These are phyloP conservation scores for Hypoxylon fuscum DNA, from an alignment of 495 filamentous ascomycete genomes.

Conservation along the genomic window DNA sequence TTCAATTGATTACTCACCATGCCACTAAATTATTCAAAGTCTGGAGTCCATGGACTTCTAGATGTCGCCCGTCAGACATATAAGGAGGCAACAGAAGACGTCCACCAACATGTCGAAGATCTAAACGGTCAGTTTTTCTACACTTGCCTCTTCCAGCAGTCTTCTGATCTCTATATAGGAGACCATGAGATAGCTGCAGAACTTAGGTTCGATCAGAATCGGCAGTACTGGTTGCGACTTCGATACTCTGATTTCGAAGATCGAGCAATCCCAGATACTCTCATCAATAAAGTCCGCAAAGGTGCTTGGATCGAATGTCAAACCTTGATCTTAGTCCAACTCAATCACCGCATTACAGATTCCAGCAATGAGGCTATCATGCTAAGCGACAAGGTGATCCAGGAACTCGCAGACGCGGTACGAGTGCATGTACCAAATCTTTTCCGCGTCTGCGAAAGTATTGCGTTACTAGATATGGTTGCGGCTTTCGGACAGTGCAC, in stretches of 20 bases:
- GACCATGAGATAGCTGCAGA: conserved; percentile 68
- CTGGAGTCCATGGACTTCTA: conserved; percentile 84
- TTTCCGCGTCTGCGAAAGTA: conserved; percentile 82
- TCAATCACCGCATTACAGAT: conserved; percentile 77
- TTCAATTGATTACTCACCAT: background rate
- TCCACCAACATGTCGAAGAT: conserved; percentile 71
- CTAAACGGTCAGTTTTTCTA: conserved; percentile 61
- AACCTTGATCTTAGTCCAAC: conserved; percentile 82
- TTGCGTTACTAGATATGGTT: conserved; percentile 95
- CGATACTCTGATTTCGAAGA: conserved; percentile 69
- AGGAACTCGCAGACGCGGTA: conserved; percentile 72
- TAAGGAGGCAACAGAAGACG: conserved; percentile 83
- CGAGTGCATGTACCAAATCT: conserved; percentile 72
- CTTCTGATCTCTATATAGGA: conserved; percentile 48
- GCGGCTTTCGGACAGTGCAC: conserved; percentile 81
- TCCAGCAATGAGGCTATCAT: conserved; percentile 81
- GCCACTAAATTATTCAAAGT: conserved; percentile 54
- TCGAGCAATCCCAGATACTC: conserved; percentile 68
- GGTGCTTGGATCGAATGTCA: conserved; percentile 83
- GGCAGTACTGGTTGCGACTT: conserved; percentile 84
- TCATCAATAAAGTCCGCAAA: conserved; percentile 79
- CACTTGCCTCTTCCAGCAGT: no score
- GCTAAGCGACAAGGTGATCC: conserved; percentile 77
- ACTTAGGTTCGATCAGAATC: conserved; percentile 76
- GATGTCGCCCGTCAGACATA: conserved; percentile 88